phyloP scores from a whole-genome alignment of 2,329 filamentous ascomycete species.

The Arthrobotrys conoides region DNA sequence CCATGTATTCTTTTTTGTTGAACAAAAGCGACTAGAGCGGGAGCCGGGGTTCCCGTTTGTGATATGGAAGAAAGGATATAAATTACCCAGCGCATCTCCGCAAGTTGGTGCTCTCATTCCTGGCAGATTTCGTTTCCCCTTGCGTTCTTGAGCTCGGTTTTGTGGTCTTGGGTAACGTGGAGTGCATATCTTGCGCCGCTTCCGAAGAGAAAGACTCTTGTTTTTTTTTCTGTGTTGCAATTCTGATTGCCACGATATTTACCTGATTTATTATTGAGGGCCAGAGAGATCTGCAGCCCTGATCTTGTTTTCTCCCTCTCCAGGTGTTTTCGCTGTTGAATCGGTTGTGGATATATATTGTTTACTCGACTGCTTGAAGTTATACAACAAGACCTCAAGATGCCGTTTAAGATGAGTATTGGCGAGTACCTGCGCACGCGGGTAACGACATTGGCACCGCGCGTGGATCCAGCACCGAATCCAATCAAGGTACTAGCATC shows the following conservation, averaged over 20 bases:
- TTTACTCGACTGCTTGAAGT: neutral
- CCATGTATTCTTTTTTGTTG: neutral
- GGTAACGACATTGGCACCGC: slow-evolving; percentile 73
- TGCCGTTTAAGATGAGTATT: slow-evolving; percentile 32
- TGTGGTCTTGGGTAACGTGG: neutral
- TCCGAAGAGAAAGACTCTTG: neutral
- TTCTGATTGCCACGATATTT: neutral
- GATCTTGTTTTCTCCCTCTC: neutral
- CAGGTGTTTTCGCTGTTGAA: neutral
- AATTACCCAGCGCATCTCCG: slow-evolving; percentile 11
- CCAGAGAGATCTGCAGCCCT: neutral
- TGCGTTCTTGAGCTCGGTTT: neutral
- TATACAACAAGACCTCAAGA: neutral
- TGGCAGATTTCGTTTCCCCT: neutral
- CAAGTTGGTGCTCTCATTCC: neutral
- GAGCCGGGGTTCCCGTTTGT: neutral
- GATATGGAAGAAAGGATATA: slow-evolving; percentile 15
- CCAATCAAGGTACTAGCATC: slow-evolving; percentile 68
- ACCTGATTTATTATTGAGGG: neutral
- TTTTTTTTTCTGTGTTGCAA: slow-evolving; percentile 10
- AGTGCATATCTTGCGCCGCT: slow-evolving; percentile 1
- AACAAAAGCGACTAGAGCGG: neutral
- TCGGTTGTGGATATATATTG: neutral
- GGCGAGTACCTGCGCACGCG: slow-evolving; percentile 68
- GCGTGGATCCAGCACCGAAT: slow-evolving; percentile 72